phyloP scores from a whole-genome alignment of 805 yeast genomes.

The Scheffersomyces ergatensis region DNA sequence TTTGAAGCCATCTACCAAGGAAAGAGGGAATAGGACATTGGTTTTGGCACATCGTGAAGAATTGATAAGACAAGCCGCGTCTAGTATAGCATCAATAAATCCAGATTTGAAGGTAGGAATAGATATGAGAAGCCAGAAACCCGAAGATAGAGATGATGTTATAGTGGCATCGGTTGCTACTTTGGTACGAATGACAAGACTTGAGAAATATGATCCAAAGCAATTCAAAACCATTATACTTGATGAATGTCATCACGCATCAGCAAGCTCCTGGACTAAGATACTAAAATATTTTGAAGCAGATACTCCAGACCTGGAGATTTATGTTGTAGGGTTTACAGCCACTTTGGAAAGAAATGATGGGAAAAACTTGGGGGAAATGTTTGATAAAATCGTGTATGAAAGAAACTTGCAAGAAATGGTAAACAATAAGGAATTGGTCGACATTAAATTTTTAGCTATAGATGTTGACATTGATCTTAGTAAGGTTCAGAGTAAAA shows the following conservation, averaged over 20 bases:
- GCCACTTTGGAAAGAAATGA: slow-evolving; percentile 87
- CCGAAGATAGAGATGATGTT: slow-evolving; percentile 53
- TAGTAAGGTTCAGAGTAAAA: slow-evolving; percentile 20
- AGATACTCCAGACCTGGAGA: slow-evolving; percentile 31
- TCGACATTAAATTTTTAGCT: slow-evolving; percentile 64
- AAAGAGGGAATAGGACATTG: slow-evolving; percentile 41
- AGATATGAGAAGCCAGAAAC: slow-evolving; percentile 62
- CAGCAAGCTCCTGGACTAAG: slow-evolving; percentile 62
- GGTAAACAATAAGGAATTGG: slow-evolving; percentile 67
- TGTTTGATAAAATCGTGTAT: slow-evolving; percentile 72
- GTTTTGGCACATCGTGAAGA: slow-evolving; percentile 83
- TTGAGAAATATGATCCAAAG: slow-evolving; percentile 51
- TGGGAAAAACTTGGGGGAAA: slow-evolving; percentile 52
- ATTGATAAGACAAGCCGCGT: slow-evolving; percentile 67
- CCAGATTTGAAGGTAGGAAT: slow-evolving; percentile 57
- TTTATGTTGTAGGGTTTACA: slow-evolving; percentile 77
- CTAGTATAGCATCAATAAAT: slow-evolving; percentile 41
- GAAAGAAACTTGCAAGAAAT: slow-evolving; percentile 64
- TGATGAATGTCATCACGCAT: slow-evolving; percentile 94
- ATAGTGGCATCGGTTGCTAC: slow-evolving; percentile 78
- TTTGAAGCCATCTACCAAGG: slow-evolving; percentile 26
- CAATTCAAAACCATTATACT: slow-evolving; percentile 73
- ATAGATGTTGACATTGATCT: slow-evolving; percentile 50
- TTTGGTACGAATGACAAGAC: slow-evolving; percentile 43
- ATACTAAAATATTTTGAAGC: slow-evolving; percentile 62